Percentiles rank a stretch among this genome's conserved stretches.
Conservation (phyloP, 2,329 filamentous ascomycete species). For the Fusarium begoniae region DNA sequence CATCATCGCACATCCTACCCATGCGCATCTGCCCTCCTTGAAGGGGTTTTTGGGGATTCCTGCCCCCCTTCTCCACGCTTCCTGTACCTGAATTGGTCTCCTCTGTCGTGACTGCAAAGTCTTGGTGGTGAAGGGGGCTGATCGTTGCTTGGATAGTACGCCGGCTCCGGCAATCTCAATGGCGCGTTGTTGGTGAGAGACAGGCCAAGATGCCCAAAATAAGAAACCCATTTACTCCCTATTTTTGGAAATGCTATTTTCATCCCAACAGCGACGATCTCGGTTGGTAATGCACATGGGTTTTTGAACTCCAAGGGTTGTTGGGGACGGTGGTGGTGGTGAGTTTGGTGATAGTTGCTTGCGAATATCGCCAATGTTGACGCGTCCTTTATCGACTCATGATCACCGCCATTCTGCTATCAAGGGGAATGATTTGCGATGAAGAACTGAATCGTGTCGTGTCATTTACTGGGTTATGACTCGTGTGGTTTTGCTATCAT, state of each 20-base stretch:
- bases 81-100: constrained; percentile 19
- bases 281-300: background rate
- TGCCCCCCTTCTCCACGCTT: constrained; percentile 26
- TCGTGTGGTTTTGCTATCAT: background rate
- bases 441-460: background rate
- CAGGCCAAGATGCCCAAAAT: constrained; percentile 12
- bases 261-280: constrained; percentile 18
- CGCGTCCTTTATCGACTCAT: background rate
- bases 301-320: constrained; percentile 2
- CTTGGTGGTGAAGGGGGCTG: constrained; percentile 30
- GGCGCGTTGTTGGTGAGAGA: constrained; percentile 24
- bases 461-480: background rate
- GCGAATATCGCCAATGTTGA: constrained; percentile 3
- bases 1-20: constrained; percentile 37
- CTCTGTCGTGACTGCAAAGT: constrained; percentile 1
- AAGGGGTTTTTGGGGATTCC: constrained; percentile 22
- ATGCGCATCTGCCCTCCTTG: constrained; percentile 30
- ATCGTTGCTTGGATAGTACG: constrained; percentile 31
- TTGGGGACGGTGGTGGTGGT: background rate
- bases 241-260: constrained; percentile 38
- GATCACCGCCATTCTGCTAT: background rate
- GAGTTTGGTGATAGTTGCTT: constrained; percentile 9
- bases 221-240: constrained; percentile 10
- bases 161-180: constrained; percentile 24
- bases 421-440: background rate